phyloP scores from a whole-genome alignment of 345 rosid genomes.

The Aegle marmelos region DNA sequence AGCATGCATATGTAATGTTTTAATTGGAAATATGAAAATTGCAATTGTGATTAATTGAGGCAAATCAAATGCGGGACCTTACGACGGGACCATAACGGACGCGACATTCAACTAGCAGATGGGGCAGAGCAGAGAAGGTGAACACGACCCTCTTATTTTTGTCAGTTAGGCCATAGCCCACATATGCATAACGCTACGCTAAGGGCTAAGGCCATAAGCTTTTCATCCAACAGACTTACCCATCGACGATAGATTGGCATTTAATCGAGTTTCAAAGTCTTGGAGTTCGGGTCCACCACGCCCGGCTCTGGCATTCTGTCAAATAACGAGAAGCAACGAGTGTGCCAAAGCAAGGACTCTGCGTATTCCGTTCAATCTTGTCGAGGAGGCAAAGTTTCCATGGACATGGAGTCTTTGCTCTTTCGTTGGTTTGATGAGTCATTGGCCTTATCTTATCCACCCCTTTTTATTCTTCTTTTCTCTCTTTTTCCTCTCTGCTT shows the following conservation, averaged over 20 bases:
- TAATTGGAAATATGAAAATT: background rate
- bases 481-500: background rate
- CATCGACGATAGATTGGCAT: background rate
- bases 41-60: background rate
- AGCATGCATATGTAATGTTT: too few species aligned
- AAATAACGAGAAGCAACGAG: conserved; percentile 10
- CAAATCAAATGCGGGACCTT: background rate
- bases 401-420: background rate
- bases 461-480: conserved; percentile 3
- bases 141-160: background rate
- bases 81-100: background rate
- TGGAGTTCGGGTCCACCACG: conserved; percentile 5
- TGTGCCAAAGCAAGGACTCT: background rate
- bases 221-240: background rate
- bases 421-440: conserved; percentile 32
- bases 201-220: background rate
- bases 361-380: background rate
- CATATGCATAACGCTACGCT: background rate
- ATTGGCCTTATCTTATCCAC: conserved; percentile 44
- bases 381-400: conserved; percentile 14
- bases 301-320: conserved; percentile 15
- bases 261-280: background rate
- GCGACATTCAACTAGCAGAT: background rate
- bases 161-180: background rate
- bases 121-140: background rate